A percentile compares a stretch with the other conserved stretches of the same genome.
These are phyloP conservation scores for Fraxinus floribunda DNA, from an alignment of 305 asterid species.

Conservation along the genomic window DNA sequence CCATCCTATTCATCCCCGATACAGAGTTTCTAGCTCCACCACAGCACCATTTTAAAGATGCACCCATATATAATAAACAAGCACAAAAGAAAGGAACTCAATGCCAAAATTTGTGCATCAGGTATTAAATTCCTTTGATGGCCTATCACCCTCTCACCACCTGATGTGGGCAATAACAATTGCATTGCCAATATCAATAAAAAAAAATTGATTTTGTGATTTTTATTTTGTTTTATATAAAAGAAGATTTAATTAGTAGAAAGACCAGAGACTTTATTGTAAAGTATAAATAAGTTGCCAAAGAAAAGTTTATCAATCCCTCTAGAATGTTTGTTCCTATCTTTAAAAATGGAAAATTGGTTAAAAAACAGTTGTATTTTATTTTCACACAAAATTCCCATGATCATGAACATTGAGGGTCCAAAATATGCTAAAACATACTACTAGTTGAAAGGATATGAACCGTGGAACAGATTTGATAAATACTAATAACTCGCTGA, in stretches of 20 bases:
- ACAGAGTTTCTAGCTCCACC: background rate
- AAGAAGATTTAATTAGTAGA: background rate
- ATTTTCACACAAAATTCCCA: background rate
- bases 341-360: background rate
- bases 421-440: constrained; percentile 13
- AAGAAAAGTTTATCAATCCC: background rate
- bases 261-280: background rate
- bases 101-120: background rate
- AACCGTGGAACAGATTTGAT: background rate
- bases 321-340: background rate
- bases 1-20: background rate
- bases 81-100: background rate
- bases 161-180: background rate
- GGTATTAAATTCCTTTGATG: background rate
- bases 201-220: background rate
- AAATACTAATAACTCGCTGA: background rate
- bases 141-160: background rate
- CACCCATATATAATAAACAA: background rate
- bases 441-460: constrained; percentile 1
- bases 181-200: background rate
- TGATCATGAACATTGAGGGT: constrained; percentile 10
- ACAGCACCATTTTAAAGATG: background rate
- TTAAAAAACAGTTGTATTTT: background rate
- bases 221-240: background rate
- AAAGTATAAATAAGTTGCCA: background rate